Base-by-base conservation (phyloP, 2,329 filamentous ascomycete genomes). In the Curvularia hawaiiensis region DNA sequence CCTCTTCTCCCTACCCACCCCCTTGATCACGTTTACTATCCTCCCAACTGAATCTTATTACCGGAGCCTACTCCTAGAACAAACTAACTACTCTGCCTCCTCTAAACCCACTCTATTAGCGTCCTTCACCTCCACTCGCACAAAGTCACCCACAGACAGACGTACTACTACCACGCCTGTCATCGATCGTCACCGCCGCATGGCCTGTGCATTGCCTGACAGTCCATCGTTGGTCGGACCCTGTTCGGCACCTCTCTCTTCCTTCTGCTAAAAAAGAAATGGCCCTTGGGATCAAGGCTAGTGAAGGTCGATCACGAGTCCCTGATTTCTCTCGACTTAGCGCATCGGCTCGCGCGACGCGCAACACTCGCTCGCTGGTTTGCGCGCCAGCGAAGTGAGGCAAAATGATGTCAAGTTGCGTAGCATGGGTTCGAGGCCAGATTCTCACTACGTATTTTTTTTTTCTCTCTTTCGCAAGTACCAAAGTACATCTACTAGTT, bases 161-260 rank as follows among this genome's bases (percentile, higher is more conserved):
- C n/a, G n/a, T n/a, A n/a, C n/a, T n/a, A n/a, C n/a, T n/a, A n/a
- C n/a, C n/a, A n/a, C n/a, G 20, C 22, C 22, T 28, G 16, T 6
- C 33, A 18, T 30, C 33, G 33, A 49, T 49, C 20, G 46, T 49
- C 46, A 49, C 46, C 46, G 33, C 46, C 46, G 33, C 20, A 20
- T 28, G 33, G 22, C 14, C 28, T 8, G 31, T 35, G 18, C 20
- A 18, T 16, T 12, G 10, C 10, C 30, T 9, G 12, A 3, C 26
- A 28, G 26, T 6, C 26, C 26, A 31, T 31, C 3, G 30, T 12
- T 31, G 3, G n/a, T 49, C 47, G 35, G 47, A 50, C 47, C 47
- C 47, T 50, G 33, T 12, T 30, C 47, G 47, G 47, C 47, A n/a
- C 35, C 35, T 50, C 12, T 22, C 10, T 31, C 30, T 24, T 24